These are phyloP conservation scores for Aphelidium insulamus DNA, from an alignment of 371 early-diverging fungal species.

Conservation along the genomic window DNA sequence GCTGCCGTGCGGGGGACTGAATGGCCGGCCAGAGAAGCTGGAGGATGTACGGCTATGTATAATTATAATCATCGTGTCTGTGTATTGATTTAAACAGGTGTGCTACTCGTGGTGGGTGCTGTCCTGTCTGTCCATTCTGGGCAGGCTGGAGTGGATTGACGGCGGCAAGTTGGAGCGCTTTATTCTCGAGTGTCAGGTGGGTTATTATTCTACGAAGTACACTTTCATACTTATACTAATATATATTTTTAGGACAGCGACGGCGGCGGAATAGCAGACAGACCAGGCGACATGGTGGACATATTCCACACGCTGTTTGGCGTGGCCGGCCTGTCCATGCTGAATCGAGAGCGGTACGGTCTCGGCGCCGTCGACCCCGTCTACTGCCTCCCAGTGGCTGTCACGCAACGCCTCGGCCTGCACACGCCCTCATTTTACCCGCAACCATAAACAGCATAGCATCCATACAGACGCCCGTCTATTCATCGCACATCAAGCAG, in stretches of 20 bases:
- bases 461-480: too few species aligned
- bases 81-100: conserved; percentile 15
- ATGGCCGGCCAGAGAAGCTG: conserved; percentile 91
- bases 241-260: conserved; percentile 54
- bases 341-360: conserved; percentile 10
- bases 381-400: conserved; percentile 68
- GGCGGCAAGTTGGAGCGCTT: conserved; percentile 45
- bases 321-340: conserved; percentile 31
- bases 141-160: conserved; percentile 67
- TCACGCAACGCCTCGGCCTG: conserved; percentile 36
- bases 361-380: conserved; percentile 60
- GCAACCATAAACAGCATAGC: too few species aligned
- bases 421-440: too few species aligned
- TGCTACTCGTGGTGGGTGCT: conserved; percentile 99
- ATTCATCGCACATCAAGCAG: too few species aligned
- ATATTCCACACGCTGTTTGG: conserved; percentile 96
- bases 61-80: neutral
- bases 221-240: neutral
- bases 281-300: conserved; percentile 79
- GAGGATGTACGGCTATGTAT: conserved; percentile 47
- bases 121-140: conserved; percentile 68
- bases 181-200: conserved; percentile 62
- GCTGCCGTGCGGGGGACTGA: conserved; percentile 77
- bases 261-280: conserved; percentile 88
- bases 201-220: neutral